Evolutionary conservation across 148 eudicot species (phyloP).

Genomic region (Dysphania ambrosioides): DNA sequence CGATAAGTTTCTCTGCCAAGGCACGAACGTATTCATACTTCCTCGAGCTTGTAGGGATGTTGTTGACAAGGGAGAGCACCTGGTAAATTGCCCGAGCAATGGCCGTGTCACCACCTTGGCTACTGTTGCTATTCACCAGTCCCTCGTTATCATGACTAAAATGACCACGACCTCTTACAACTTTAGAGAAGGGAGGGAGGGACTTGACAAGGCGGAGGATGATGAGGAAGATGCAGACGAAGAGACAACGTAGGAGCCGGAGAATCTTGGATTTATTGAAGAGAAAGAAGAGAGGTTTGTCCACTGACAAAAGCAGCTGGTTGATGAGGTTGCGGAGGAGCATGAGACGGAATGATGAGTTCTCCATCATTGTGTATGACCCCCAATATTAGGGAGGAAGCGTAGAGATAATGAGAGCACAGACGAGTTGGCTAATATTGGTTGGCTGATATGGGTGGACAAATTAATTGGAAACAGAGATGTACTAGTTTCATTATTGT

Average conservation of each 20-base stretch:
- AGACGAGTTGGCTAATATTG: not conserved
- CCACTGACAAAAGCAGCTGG: conserved; percentile 33
- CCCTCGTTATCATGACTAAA: not conserved
- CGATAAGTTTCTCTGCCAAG: conserved; percentile 54
- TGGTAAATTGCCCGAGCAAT: conserved; percentile 68
- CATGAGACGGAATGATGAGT: conserved; percentile 30
- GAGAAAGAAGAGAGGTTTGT: conserved; percentile 30
- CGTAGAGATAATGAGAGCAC: too few relatives aligned
- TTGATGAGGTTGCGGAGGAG: conserved; percentile 40
- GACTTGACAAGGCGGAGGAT: conserved; percentile 33
- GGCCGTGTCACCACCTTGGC: conserved; percentile 29
- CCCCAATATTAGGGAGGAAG: too few relatives aligned
- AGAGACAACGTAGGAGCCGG: conserved; percentile 38
- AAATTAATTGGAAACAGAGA: too few relatives aligned
- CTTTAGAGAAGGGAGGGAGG: not conserved
- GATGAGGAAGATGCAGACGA: conserved; percentile 33
- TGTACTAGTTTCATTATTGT: not conserved
- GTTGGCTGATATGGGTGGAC: too few relatives aligned
- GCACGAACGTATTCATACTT: conserved; percentile 65
- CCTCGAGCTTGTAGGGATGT: conserved; percentile 64
- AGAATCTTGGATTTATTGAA: conserved; percentile 33
- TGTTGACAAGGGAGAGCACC: conserved; percentile 42
- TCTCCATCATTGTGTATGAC: too few relatives aligned
- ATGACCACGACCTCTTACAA: not conserved
- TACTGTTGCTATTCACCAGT: not conserved